Base-by-base conservation (phyloP, 2,329 filamentous ascomycete genomes). In the Cladorrhinum sp. region DNA sequence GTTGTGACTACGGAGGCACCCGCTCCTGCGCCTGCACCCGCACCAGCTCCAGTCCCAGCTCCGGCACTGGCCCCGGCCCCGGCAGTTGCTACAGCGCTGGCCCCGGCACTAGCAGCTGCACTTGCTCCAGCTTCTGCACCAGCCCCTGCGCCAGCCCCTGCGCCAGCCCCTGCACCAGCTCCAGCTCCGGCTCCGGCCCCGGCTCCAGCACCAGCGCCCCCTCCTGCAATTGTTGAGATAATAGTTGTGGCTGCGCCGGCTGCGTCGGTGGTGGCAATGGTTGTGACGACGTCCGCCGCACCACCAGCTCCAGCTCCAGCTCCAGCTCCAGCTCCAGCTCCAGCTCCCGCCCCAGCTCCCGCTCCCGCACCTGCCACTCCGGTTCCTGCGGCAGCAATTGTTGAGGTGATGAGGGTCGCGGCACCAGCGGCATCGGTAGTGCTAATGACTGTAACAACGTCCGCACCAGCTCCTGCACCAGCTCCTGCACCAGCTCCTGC, bases 381-480 rank as follows among this genome's bases (percentile, higher is more conserved):
- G 23, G n/a, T 26, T 21, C 50, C 28, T 21, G 8, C 14, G 23
- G n/a, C 23, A 24, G 23, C 50, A 28, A 53, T 53, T 3, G 46
- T 49, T 49, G 46, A 33, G 46, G 46, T 49, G 24, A 51, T 60
- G 18, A 55, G 8, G 6, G 53, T 50, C 1, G 58, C 48, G 14
- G 49, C 49, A 6, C 58, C 58, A 20, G 54, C 48, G 1, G 54
- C 58, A 42, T 60, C 49, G 28, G 58, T 60, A 12, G 58, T 57
- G 23, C 16, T 48, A 10, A 60, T 57, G 3, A 42, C 51, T 23
- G 50, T 48, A 3, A 48, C 26, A 16, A 30, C 33, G 21, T 16
- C 53, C 8, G 30, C 36, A 8, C 39, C 56, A 14, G 30, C 51
- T 16, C 21, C 49, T 21, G 49, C 33, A 3, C 24, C 55, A 10